Evolutionary conservation across 1,139 yeast genomes (phyloP).

Genomic region (Candida freyschussii): DNA sequence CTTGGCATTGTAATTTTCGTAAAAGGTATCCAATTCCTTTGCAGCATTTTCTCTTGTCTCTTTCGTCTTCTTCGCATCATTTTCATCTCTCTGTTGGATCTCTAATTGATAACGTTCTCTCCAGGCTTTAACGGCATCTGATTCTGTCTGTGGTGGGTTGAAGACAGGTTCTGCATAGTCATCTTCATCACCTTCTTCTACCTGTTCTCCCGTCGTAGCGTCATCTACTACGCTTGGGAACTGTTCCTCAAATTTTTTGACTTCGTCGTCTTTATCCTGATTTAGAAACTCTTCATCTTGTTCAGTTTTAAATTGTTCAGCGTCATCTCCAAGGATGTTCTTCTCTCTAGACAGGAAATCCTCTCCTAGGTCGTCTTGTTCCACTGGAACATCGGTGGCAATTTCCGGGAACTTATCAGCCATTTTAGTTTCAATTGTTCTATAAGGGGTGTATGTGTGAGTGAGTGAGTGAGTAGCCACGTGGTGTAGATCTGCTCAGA

Average conservation of each 20-base stretch:
- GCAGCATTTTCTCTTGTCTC: conserved; percentile 77
- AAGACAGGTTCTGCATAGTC: conserved; percentile 28
- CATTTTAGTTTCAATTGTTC: conserved; percentile 40
- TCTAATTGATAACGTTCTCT: conserved; percentile 77
- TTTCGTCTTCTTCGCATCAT: conserved; percentile 58
- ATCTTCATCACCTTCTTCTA: conserved; percentile 29
- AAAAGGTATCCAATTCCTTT: conserved; percentile 86
- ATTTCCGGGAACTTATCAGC: conserved; percentile 86
- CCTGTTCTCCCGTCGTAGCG: conserved; percentile 16
- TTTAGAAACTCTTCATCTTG: conserved; percentile 51
- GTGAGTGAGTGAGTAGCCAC: no score
- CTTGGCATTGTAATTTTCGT: conserved; percentile 86
- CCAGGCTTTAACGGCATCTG: conserved; percentile 72
- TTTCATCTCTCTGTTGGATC: conserved; percentile 75
- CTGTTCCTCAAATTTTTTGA: conserved; percentile 61
- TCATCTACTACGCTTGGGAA: conserved; percentile 54
- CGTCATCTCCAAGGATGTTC: conserved; percentile 71
- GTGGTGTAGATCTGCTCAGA: no score
- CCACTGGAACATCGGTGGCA: conserved; percentile 40
- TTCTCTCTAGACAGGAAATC: conserved; percentile 85
- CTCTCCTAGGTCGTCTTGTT: conserved; percentile 30
- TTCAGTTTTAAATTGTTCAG: conserved; percentile 62
- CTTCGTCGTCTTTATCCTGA: conserved; percentile 53
- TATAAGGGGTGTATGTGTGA: conserved; percentile 4
- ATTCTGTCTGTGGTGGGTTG: conserved; percentile 27